Evolutionary conservation across 768 basidiomycete genomes (phyloP).

Genomic region (Serendipita sp.): DNA sequence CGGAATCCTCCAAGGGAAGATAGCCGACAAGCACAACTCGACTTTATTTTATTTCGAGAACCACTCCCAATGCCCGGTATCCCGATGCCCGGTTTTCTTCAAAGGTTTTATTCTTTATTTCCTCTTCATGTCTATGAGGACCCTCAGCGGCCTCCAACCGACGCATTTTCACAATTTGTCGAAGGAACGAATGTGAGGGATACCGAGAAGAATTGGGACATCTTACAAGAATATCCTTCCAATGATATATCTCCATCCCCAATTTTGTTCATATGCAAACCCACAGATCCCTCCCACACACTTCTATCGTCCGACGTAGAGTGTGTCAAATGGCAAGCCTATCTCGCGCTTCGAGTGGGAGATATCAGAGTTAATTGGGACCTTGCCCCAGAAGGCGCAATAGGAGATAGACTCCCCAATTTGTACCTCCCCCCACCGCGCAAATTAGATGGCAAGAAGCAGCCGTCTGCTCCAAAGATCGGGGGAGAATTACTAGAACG

Average conservation of each 20-base stretch:
- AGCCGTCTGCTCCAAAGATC: conserved; percentile 17
- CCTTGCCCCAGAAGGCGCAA: conserved; percentile 48
- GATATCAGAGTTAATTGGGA: conserved; percentile 39
- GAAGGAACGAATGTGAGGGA: background rate
- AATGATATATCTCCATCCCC: background rate
- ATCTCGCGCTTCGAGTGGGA: conserved; percentile 50
- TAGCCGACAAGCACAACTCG: too few species aligned
- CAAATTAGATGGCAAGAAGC: conserved; percentile 13
- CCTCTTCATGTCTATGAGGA: conserved; percentile 40
- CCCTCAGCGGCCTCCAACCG: conserved; percentile 15
- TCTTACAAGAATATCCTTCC: too few species aligned
- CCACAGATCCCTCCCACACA: conserved; percentile 1
- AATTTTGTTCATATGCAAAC: conserved; percentile 8
- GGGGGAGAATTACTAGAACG: conserved; percentile 42
- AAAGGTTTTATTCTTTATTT: conserved; percentile 38
- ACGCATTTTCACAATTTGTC: conserved; percentile 7
- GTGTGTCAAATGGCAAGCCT: conserved; percentile 83
- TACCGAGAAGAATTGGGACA: background rate
- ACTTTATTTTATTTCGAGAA: background rate
- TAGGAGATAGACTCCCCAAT: conserved; percentile 53
- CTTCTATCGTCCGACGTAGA: conserved; percentile 61
- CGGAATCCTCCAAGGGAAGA: background rate
- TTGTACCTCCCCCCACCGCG: conserved; percentile 35
- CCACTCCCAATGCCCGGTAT: conserved; percentile 5
- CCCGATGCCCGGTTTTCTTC: conserved; percentile 25